Evolutionary conservation across 2,329 filamentous ascomycete genomes (phyloP).

Genomic region (Penicillium fuscoglaucum): DNA sequence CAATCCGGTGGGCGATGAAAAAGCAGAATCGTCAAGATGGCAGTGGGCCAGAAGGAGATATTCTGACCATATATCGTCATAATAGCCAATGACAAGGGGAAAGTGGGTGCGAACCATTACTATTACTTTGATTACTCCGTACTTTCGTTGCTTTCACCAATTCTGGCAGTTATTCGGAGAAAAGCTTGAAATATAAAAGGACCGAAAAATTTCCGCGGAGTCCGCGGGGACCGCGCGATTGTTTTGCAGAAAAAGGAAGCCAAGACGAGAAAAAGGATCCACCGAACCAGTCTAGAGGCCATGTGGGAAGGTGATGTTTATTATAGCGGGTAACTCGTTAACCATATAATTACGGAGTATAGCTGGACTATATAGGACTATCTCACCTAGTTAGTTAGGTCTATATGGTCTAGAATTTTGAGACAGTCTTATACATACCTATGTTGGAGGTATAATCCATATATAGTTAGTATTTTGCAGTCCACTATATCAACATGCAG

Average conservation of each 20-base stretch:
- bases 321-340: background rate
- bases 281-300: background rate
- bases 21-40: background rate
- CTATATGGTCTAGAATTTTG: background rate
- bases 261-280: conserved; percentile 21
- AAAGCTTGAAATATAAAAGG: background rate
- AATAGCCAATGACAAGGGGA: conserved; percentile 2
- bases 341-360: background rate
- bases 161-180: conserved; percentile 12
- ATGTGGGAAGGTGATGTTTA: background rate
- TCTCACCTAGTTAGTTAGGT: background rate
- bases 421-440: background rate
- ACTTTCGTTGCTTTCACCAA: conserved; percentile 9
- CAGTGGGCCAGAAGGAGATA: background rate
- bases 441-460: background rate
- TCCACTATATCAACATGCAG: no score
- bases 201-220: background rate
- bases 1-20: background rate
- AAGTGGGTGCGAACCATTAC: background rate
- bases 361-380: background rate
- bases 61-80: conserved; percentile 1
- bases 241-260: conserved; percentile 24
- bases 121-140: no score
- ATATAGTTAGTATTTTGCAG: background rate
- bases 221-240: conserved; percentile 18